Evolutionary conservation across 75 land plant species (phyloP).

Genomic region (Cupressus sempervirens): DNA sequence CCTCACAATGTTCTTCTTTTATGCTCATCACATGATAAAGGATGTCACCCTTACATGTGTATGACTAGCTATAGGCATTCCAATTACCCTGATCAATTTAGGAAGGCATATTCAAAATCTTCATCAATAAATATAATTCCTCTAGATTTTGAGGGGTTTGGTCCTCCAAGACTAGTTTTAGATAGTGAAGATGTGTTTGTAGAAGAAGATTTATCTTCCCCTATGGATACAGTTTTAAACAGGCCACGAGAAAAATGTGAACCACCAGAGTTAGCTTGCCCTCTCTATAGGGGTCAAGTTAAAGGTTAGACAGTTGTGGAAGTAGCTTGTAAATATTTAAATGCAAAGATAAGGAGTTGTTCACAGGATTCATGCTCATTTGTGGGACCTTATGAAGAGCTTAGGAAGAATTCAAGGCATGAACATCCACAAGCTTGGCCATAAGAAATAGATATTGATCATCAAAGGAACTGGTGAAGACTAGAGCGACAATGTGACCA

Average conservation of each 20-base stretch:
- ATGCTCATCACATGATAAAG: conserved; percentile 59
- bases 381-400: conserved; percentile 62
- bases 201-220: conserved; percentile 9
- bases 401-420: conserved; percentile 52
- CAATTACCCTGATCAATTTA: conserved; percentile 70
- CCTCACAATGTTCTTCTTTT: conserved; percentile 72
- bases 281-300: conserved; percentile 81
- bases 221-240: conserved; percentile 6
- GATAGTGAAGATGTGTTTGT: conserved; percentile 18
- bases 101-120: conserved; percentile 53
- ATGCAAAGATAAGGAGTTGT: conserved; percentile 63
- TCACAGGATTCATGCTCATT: conserved; percentile 73
- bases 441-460: conserved; percentile 59
- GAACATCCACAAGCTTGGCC: conserved; percentile 66
- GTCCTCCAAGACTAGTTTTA: background rate
- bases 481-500: conserved; percentile 63
- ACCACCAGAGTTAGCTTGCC: conserved; percentile 50
- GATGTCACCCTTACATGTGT: conserved; percentile 80
- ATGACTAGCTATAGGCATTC: conserved; percentile 65
- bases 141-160: conserved; percentile 2
- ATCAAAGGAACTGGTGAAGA: conserved; percentile 61
- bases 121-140: conserved; percentile 13
- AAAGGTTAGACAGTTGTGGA: conserved; percentile 78
- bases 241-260: conserved; percentile 31
- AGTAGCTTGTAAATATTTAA: conserved; percentile 58